Conservation (phyloP, 176 grass and related monocot genomes). For the Rhipidocladum racemiflorum region DNA sequence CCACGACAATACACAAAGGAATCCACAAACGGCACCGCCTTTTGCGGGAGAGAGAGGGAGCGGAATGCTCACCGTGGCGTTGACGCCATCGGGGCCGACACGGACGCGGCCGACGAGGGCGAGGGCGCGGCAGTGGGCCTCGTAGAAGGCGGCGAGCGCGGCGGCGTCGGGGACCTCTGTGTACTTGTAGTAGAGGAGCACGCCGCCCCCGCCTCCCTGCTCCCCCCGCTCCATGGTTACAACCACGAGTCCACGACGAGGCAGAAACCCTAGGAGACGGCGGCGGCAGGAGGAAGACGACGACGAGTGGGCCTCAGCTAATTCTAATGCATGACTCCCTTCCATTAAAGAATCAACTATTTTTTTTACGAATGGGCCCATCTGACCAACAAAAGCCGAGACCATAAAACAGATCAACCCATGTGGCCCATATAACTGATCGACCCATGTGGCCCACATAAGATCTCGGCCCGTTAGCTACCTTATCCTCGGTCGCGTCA, state of each 20-base stretch:
- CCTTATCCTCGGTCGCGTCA: conserved; percentile 28
- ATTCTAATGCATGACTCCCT: too few species aligned
- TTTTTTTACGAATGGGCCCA: not conserved
- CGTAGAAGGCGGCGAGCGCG: conserved; percentile 62
- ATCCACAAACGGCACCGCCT: not conserved
- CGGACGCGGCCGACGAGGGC: conserved; percentile 83
- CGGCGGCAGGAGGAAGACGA: conserved; percentile 11
- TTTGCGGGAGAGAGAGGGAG: not conserved
- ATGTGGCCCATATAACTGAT: too few species aligned
- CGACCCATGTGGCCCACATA: not conserved
- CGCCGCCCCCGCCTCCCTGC: not conserved
- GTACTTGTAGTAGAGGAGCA: conserved; percentile 97
- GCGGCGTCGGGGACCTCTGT: conserved; percentile 54
- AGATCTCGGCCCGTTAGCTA: not conserved
- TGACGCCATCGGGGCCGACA: conserved; percentile 78
- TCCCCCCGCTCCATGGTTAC: conserved; percentile 22
- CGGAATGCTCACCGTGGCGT: conserved; percentile 55
- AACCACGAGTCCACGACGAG: not conserved
- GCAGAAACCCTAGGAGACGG: conserved; percentile 33
- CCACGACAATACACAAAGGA: not conserved
- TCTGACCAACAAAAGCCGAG: not conserved
- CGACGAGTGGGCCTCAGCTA: not conserved
- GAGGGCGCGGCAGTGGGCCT: conserved; percentile 52
- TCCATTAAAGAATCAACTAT: not conserved
- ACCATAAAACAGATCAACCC: not conserved